Evolutionary conservation across 2,329 filamentous ascomycete species (phyloP), one percentile per base, ranked within the genome.

Genomic region (Phaeosphaeria sp.): DNA sequence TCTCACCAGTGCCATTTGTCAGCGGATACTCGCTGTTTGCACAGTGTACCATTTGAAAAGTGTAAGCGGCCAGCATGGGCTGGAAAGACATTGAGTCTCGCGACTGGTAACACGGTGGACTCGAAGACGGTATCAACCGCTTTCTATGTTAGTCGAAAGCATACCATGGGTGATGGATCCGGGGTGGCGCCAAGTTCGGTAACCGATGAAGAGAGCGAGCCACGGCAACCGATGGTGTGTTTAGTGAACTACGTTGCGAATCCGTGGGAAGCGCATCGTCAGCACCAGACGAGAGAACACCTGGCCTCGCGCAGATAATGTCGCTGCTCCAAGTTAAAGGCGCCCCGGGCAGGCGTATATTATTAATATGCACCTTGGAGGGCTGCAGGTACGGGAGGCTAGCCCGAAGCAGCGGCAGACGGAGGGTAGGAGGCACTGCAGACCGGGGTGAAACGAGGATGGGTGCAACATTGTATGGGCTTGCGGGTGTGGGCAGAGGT

Each of bases 291-390:
- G 25, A 48, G 36, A 44, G 54, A 69, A 70, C 70, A 73, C 68
- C 70, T 73, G 70, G 66, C 70, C 67, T 71, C 54, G 59, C 17
- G 53, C 52, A 53, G 18, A 4, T 44, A 44, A 44, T 7, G 42
- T 21, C 21, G 6, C 33, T 43, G 27, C 24, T 53, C 49, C 53
- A 53, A 46, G 43, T 25, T 53, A 47, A 58, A 53, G 54, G 43
- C 49, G 21, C 40, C 52, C 18, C 47, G 51, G 56, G 56, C 47
- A 49, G 45, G 25, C 48, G 30, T 57, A 70, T 56, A 74, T 73
- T 74, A 71, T 61, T 66, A 68, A 67, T 70, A 59, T 55, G 49
- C 39, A 45, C 55, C 43, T 57, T 49, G 48, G 43, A 52, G 18
- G 17, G 42, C 42, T 20, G 58, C 55, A 56, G 57, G 60, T 60